Evolutionary conservation across 257 asterid genomes (phyloP), one percentile per base, ranked within the genome.

Genomic region (Forsythia viridissima): DNA sequence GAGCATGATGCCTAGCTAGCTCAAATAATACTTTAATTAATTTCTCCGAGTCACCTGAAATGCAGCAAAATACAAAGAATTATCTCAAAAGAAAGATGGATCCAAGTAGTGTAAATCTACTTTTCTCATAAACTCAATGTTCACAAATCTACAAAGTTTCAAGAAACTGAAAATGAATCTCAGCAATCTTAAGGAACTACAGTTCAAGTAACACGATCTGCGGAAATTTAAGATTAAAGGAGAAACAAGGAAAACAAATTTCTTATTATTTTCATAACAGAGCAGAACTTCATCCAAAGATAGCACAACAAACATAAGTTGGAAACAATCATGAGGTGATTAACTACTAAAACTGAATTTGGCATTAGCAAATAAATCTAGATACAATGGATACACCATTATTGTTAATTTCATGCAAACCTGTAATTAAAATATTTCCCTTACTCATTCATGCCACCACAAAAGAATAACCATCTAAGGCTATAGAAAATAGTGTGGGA

Each of bases 1-100:
- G 98, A 46, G 99, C 99, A 84, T 95, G 98, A 83, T 93, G 97
- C 87, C 98, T 90, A 52, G 99, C 99, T 61, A 95, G 96, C 94
- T 95, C 98, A 86, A 95, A 95, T 71, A 95, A 82, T 67, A 95
- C 99, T 84, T 90, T 95, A 75, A 95, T 96, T 88, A 93, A 81
- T 82, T 95, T 95, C 86, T 93, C 99, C 39, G 99, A 95, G 88
- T 95, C 99, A 70, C 99, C 99, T 95, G 97, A 82, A 87, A 80
- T 74, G 72, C 57, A 43, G 67, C 69, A 20, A 34, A 41, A 67
- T 36, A 46, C 38, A 37, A 73, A 63, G 16, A 63, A 63, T 51
- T 30, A 46, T 12, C 11, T 46, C 52, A 12, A 46, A 46, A 46
- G 18, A 3, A 46, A 44, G 51, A 44, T 44, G 52, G 52, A 30